Evolutionary conservation across 768 basidiomycete genomes (phyloP), one percentile per base, ranked within the genome.

Genomic region (Mycena haematopus): DNA sequence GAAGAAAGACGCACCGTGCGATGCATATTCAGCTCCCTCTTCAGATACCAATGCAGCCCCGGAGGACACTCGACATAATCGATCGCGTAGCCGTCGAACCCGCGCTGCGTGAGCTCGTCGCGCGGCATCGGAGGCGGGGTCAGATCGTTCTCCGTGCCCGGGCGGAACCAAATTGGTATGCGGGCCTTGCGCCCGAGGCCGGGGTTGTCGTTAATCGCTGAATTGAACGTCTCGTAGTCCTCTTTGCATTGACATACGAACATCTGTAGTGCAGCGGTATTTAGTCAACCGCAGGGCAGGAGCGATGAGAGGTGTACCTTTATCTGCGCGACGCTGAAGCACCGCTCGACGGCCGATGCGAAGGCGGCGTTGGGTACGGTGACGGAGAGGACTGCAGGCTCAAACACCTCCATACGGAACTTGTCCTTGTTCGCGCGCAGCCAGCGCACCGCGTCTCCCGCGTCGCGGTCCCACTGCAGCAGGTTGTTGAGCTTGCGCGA

Each of bases 231-330:
- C 61, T 88, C 78, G 53, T 92, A 92, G 70, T 99, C 96, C 59
- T 91, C 89, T 62, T 88, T 82, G 66, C 86, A 88, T 72, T 95
- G 92, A 19, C 88, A 85, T 8, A 99, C 87, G 73, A 99, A 91
- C 0, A 88, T 92, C 95, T 96, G 66, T 22, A 9, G 56, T 15
- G 11, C 47, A 9, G 6, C 40, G 51, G 56, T 1, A 14, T 24
- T 27, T 2, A 31, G 51, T n/a, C 7, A 27, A 15, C 51, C 46
- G 17, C 27, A 63, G 25, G 21, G 36, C 3, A 61, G 49, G 45
- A 38, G 3, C 21, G 51, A 13, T 57, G 38, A 24, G 25, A 21
- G 40, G 69, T 79, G 52, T 45, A 94, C 95, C 82, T 82, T 87
- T 65, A 95, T 70, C 60, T 88, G 85, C 49, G 77, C 78, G 13